A percentile compares a stretch with the other conserved stretches of the same genome.
Conservation (phyloP, 805 yeast species). For the Hermanozyma aechmeae region DNA sequence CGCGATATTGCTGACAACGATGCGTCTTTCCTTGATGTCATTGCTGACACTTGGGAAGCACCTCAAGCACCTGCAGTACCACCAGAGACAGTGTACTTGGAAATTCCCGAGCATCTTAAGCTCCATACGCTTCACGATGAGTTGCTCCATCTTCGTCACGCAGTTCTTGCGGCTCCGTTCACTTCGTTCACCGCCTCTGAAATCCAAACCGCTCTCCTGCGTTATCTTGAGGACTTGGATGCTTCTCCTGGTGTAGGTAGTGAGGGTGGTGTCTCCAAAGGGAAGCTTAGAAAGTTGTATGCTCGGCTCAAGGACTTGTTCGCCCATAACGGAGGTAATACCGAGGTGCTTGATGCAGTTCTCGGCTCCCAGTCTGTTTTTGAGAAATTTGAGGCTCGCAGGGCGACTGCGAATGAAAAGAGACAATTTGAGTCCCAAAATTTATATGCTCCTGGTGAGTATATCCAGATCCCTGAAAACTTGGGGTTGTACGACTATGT, state of each 20-base stretch:
- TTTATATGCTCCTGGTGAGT: conserved; percentile 2
- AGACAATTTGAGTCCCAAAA: too few species aligned
- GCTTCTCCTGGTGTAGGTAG: too few species aligned
- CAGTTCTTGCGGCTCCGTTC: conserved; percentile 7
- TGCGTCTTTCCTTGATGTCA: too few species aligned
- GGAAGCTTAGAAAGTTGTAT: conserved; percentile 6
- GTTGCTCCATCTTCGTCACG: conserved; percentile 5
- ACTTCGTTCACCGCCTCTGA: conserved; percentile 2
- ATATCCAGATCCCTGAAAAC: conserved; percentile 13
- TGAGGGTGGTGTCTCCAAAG: conserved; percentile 3
- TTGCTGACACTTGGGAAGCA: too few species aligned
- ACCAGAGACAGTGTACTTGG: too few species aligned
- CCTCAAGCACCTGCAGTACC: too few species aligned
- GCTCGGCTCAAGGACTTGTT: conserved; percentile 8
- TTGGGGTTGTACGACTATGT: conserved; percentile 9
- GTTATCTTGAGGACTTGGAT: too few species aligned
- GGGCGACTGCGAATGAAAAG: conserved; percentile 2
- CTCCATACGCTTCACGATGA: conserved; percentile 11
- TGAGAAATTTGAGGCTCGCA: conserved; percentile 5
- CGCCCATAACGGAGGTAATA: conserved; percentile 8
- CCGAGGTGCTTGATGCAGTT: conserved; percentile 10
- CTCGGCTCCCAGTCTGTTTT: conserved; percentile 7
- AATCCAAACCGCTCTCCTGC: too few species aligned
- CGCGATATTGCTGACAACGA: too few species aligned
- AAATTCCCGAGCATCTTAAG: conserved; percentile 13